Percentiles rank a stretch among this genome's conserved stretches.
phyloP scores from a whole-genome alignment of 306 rosid genomes.

The Gastrolobium villosum region DNA sequence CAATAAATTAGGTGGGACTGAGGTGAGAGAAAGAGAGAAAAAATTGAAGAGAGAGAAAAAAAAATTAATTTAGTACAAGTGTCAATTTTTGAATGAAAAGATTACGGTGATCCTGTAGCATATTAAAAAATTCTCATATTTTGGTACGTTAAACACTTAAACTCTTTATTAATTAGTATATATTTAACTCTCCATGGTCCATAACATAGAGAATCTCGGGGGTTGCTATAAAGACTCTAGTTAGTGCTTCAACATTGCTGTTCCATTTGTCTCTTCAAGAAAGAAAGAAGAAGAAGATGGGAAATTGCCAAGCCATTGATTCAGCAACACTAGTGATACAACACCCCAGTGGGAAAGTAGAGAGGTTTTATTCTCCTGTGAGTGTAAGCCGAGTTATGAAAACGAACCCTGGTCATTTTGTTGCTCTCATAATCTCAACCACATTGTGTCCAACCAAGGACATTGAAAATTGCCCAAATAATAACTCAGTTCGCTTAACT shows the following conservation, averaged over 20 bases:
- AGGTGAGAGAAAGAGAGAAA: no score
- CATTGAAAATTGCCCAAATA: slow-evolving; percentile 14
- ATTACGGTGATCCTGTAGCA: no score
- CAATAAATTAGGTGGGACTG: no score
- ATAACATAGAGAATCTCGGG: neutral
- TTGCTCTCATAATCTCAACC: slow-evolving; percentile 91
- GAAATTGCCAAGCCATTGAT: slow-evolving; percentile 96
- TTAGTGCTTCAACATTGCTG: slow-evolving; percentile 20
- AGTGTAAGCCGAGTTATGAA: slow-evolving; percentile 81
- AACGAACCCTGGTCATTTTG: slow-evolving; percentile 90
- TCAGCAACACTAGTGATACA: slow-evolving; percentile 84
- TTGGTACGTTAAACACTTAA: neutral
- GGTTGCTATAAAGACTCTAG: slow-evolving; percentile 14
- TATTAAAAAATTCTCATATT: no score
- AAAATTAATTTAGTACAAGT: no score
- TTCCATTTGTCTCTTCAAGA: neutral
- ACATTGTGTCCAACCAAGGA: slow-evolving; percentile 59
- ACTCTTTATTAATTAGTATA: neutral
- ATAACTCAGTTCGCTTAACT: slow-evolving; percentile 70
- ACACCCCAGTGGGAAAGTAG: slow-evolving; percentile 85
- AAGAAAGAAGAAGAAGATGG: slow-evolving; percentile 72
- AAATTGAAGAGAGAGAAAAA: no score
- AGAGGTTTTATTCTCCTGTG: slow-evolving; percentile 68
- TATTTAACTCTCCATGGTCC: neutral
- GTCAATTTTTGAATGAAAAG: no score